phyloP scores from a whole-genome alignment of 2,329 filamentous ascomycete genomes.

The Diaporthe destruens region DNA sequence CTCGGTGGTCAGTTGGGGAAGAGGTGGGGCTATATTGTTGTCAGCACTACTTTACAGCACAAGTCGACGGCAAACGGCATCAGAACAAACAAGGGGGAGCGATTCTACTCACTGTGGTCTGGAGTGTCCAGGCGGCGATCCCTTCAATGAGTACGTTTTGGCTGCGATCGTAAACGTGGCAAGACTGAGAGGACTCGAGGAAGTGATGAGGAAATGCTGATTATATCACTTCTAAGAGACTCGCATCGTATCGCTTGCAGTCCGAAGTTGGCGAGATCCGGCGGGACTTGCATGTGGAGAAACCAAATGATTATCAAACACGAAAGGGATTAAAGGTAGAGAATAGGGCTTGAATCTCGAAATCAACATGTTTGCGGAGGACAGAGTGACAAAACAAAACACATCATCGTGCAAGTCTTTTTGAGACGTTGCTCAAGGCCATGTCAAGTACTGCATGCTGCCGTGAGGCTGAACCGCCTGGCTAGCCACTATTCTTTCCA shows the following conservation, averaged over 20 bases:
- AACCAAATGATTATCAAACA: not conserved
- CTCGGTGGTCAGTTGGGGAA: no score
- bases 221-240: not conserved
- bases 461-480: not conserved
- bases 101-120: not conserved
- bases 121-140: accelerated
- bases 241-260: not conserved
- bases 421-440: not conserved
- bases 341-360: not conserved
- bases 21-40: not conserved
- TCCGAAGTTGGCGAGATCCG: no score
- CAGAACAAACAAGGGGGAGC: no score
- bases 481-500: not conserved
- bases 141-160: not conserved
- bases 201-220: not conserved
- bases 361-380: not conserved
- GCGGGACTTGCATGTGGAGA: not conserved
- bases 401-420: no score
- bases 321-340: not conserved
- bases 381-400: not conserved
- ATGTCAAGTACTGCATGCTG: not conserved
- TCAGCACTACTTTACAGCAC: not conserved
- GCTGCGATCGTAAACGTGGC: not conserved
- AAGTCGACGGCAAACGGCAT: no score
- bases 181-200: not conserved